Evolutionary conservation across 495 filamentous ascomycete genomes (phyloP), one percentile per base, ranked within the genome.

Genomic region (Hypoxylon perforatum): DNA sequence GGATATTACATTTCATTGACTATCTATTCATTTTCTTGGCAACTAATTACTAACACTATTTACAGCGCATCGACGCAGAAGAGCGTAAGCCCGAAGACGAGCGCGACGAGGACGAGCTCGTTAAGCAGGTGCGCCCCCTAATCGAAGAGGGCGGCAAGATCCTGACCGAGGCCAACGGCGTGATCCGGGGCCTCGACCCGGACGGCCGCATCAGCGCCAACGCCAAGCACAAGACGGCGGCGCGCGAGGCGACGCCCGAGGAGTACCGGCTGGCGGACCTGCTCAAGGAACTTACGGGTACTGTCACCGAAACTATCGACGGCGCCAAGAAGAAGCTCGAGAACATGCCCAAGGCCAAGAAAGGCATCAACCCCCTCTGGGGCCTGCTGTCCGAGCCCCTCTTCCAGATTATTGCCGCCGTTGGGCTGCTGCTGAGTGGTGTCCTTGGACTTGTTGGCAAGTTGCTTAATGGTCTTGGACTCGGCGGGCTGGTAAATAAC

Each of bases 341-440:
- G 69, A 91, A 91, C 72, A 94, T 97, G 90, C 94, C 94, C 14
- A 89, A 94, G 60, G 94, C 93, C 21, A 95, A 97, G 88, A 96
- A 97, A 83, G 87, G 91, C 77, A 85, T 97, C 50, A 97, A 92
- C 73, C 92, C 93, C 1, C 87, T 97, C 28, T 93, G 93, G 91
- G 89, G 82, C 36, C 77, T 97, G 47, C 80, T 97, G 36, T 89
- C 87, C 36, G 87, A 97, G 80, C 93, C 93, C 14, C 81, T 97
- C 18, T 92, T 93, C 85, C 93, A 97, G 84, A 97, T 97, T 75
- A 84, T 97, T 58, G 92, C 93, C 5, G 94, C 91, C 14, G 94
- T 97, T 12, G 94, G 94, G 9, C 78, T 97, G 55, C 77, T 97
- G 55, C 78, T 97, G 45, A 88, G 81, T 23, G 94, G 94, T 73